phyloP scores from a whole-genome alignment of 176 grass and related monocot species.

The Rhynchospora pubera region DNA sequence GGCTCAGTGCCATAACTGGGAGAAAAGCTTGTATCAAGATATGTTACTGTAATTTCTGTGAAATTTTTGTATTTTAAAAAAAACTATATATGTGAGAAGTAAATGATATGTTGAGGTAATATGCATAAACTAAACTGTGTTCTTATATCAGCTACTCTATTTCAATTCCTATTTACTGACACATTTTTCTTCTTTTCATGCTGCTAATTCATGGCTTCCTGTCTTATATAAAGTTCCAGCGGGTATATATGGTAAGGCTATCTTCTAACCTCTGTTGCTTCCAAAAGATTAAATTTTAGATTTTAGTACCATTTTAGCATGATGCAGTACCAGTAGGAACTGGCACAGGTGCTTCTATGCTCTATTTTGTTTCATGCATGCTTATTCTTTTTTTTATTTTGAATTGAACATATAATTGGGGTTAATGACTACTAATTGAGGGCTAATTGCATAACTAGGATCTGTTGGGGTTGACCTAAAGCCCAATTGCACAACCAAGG shows the following conservation, averaged over 20 bases:
- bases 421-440: neutral
- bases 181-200: constrained; percentile 43
- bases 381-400: neutral
- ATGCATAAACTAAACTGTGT: neutral
- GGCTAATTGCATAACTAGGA: neutral
- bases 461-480: neutral
- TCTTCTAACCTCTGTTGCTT: constrained; percentile 4
- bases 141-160: neutral
- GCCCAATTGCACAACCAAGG: neutral
- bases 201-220: constrained; percentile 38
- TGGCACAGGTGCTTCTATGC: neutral
- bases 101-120: neutral
- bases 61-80: neutral
- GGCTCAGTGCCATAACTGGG: neutral
- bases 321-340: neutral
- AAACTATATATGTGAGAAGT: neutral
- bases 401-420: neutral
- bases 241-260: constrained; percentile 90
- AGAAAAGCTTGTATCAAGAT: neutral
- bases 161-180: neutral
- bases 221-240: constrained; percentile 58
- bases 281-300: neutral
- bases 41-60: neutral
- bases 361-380: neutral
- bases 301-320: neutral